Conservation (phyloP, 176 grass and related monocot species). For the Ampelocalamus luodianensis region DNA sequence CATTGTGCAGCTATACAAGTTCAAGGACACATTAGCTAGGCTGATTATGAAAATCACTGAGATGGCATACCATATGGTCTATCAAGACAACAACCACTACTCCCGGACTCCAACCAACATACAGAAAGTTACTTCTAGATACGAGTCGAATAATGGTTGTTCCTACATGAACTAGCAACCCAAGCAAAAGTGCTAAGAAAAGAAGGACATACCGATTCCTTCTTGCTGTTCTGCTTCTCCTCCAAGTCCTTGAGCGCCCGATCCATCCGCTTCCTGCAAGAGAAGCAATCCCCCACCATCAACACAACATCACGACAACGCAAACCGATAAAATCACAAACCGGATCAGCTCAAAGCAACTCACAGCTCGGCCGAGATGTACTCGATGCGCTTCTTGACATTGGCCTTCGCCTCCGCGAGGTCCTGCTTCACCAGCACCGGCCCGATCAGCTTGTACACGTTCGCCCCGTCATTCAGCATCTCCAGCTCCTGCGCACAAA, state of each 20-base stretch:
- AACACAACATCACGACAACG: conserved; percentile 5
- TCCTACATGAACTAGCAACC: conserved; percentile 27
- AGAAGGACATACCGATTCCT: conserved; percentile 70
- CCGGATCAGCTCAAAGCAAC: conserved; percentile 33
- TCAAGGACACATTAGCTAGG: neutral
- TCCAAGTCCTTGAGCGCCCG: conserved; percentile 79
- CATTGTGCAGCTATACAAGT: neutral
- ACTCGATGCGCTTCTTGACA: conserved; percentile 95
- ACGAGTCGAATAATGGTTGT: neutral
- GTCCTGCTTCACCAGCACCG: conserved; percentile 96
- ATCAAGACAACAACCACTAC: neutral
- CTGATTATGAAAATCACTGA: neutral
- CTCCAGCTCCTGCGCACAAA: conserved; percentile 73
- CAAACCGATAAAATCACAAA: conserved; percentile 19
- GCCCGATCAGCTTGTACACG: conserved; percentile 94
- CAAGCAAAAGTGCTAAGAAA: conserved; percentile 5
- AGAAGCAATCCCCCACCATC: conserved; percentile 19
- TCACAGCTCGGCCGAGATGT: conserved; percentile 94
- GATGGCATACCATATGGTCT: neutral
- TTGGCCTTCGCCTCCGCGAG: conserved; percentile 92
- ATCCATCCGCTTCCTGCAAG: conserved; percentile 82
- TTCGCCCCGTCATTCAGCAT: conserved; percentile 75
- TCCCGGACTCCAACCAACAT: neutral
- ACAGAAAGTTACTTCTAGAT: neutral
- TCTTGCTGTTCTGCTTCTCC: conserved; percentile 96